A percentile compares a stretch with the other conserved stretches of the same genome.
phyloP scores from a whole-genome alignment of 176 grass and related monocot species.

The Pontederia crassipes region DNA sequence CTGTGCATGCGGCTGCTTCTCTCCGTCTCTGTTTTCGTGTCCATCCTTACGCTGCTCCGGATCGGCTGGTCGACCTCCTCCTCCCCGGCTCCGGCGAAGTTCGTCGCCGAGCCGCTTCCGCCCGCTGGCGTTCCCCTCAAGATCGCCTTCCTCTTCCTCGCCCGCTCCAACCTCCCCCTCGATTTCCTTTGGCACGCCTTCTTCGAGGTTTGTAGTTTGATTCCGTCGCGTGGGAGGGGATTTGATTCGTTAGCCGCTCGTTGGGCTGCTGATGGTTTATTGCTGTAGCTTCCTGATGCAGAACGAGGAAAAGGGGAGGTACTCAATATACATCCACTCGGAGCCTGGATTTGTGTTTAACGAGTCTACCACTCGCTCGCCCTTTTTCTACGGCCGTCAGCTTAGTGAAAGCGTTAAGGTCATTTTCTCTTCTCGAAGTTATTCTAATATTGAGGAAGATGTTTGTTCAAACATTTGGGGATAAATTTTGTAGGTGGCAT shows the following conservation, averaged over 20 bases:
- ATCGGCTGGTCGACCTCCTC: conserved; percentile 16
- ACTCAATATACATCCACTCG: conserved; percentile 94
- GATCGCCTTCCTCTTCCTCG: conserved; percentile 92
- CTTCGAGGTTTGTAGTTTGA: conserved; percentile 33
- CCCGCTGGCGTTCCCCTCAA: conserved; percentile 18
- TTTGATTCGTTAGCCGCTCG: neutral
- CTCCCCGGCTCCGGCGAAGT: conserved; percentile 1
- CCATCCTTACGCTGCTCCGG: conserved; percentile 41
- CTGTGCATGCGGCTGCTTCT: conserved; percentile 63
- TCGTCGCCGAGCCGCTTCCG: conserved; percentile 12
- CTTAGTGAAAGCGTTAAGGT: conserved; percentile 66
- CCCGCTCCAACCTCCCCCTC: conserved; percentile 62
- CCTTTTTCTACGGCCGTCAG: conserved; percentile 69
- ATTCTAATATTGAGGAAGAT: neutral
- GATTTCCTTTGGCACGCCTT: conserved; percentile 97
- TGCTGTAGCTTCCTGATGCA: conserved; percentile 11
- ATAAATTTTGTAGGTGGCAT: conserved; percentile 45
- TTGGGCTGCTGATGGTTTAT: neutral
- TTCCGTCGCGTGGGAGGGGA: neutral
- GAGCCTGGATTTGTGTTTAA: conserved; percentile 73
- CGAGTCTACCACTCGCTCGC: conserved; percentile 54
- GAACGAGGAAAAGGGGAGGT: conserved; percentile 60
- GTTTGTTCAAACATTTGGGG: neutral
- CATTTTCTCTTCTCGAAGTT: neutral
- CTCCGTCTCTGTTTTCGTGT: conserved; percentile 42